Percentiles rank a stretch among this genome's conserved stretches.
phyloP scores from a whole-genome alignment of 163 green algal species.

The Volvox carteri region DNA sequence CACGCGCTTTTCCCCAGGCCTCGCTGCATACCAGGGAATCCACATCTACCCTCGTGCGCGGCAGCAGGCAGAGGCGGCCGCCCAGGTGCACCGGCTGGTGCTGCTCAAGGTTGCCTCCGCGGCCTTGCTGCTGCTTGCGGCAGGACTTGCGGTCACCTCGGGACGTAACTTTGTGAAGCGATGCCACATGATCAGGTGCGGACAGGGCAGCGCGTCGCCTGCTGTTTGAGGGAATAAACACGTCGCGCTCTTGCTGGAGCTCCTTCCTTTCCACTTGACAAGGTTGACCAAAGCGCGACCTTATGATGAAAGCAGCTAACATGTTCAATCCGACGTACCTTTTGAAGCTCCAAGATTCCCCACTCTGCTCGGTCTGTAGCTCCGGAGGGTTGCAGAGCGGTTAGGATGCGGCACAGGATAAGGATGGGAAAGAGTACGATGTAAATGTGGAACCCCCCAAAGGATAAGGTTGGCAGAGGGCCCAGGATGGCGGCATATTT shows the following conservation, averaged over 20 bases:
- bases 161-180: conserved; percentile 27
- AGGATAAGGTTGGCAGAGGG: too few species aligned
- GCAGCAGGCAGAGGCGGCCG: neutral
- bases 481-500: too few species aligned
- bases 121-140: conserved; percentile 34
- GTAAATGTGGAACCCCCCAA: too few species aligned
- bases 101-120: neutral
- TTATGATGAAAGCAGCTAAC: neutral
- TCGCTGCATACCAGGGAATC: conserved; percentile 26
- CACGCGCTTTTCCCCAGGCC: neutral
- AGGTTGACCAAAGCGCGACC: neutral
- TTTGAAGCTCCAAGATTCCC: neutral
- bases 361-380: neutral
- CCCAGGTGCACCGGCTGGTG: neutral
- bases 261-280: neutral
- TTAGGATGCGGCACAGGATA: too few species aligned
- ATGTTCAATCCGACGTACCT: neutral
- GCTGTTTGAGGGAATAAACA: neutral
- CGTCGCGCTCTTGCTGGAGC: too few species aligned
- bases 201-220: neutral
- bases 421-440: too few species aligned
- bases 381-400: neutral
- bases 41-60: too few species aligned
- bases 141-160: neutral
- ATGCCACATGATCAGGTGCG: conserved; percentile 28